These are phyloP conservation scores for Talaromyces sp. DNA, from an alignment of 2,329 filamentous ascomycete genomes.

Conservation along the genomic window DNA sequence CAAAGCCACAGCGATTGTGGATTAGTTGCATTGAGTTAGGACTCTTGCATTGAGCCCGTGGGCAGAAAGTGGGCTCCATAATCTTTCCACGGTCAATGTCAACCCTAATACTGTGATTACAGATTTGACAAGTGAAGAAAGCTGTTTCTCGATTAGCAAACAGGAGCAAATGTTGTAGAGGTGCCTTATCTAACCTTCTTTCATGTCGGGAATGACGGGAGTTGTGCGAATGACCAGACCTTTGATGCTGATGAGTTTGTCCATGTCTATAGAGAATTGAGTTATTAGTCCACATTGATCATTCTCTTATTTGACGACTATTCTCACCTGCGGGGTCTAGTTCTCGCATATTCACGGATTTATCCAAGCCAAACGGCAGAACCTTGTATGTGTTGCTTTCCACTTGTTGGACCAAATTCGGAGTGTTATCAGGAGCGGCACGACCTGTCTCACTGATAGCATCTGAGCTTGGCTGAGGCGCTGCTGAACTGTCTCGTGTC, in stretches of 20 bases:
- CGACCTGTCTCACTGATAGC: constrained; percentile 49
- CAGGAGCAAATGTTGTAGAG: neutral
- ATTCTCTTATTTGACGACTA: neutral
- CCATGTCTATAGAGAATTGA: constrained; percentile 65
- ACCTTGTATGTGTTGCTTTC: constrained; percentile 79
- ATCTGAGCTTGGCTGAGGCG: constrained; percentile 73
- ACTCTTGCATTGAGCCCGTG: constrained; percentile 73
- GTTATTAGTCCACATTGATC: neutral
- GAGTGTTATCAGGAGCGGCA: constrained; percentile 48
- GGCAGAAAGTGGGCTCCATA: constrained; percentile 86
- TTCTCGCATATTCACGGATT: constrained; percentile 85
- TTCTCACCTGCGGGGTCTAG: constrained; percentile 76
- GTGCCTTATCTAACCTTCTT: constrained; percentile 57
- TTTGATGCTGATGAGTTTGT: constrained; percentile 92
- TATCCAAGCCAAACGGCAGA: constrained; percentile 83
- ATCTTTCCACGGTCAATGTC: constrained; percentile 95
- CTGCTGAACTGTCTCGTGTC: constrained; percentile 61
- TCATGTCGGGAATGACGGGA: constrained; percentile 98
- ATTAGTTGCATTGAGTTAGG: constrained; percentile 98
- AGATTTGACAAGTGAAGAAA: constrained; percentile 93
- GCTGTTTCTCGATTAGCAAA: constrained; percentile 49
- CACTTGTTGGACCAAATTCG: constrained; percentile 74
- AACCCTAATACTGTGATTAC: constrained; percentile 85
- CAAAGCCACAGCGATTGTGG: constrained; percentile 91
- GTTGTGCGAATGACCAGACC: constrained; percentile 94